These are phyloP conservation scores for Saccharomycopsis malanga DNA, from an alignment of 805 yeast genomes.

Conservation along the genomic window DNA sequence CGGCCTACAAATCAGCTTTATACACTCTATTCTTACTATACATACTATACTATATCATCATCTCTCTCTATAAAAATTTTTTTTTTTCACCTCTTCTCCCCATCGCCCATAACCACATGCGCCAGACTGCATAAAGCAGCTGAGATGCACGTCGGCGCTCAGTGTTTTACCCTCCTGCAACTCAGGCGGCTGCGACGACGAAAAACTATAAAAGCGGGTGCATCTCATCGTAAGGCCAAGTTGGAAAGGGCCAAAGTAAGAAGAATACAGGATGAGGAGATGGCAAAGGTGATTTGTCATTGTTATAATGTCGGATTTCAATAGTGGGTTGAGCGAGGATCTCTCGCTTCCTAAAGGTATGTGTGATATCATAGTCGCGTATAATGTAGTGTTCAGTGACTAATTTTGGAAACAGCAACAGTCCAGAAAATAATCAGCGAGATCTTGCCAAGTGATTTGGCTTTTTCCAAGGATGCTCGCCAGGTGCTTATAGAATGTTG, in stretches of 20 bases:
- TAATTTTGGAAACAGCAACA: conserved; percentile 51
- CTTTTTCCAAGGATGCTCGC: conserved; percentile 87
- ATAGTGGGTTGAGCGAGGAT: conserved; percentile 32
- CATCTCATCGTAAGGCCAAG: conserved; percentile 9
- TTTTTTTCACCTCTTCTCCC: too few relatives aligned
- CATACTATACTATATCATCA: too few relatives aligned
- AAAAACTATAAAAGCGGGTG: neutral
- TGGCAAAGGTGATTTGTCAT: neutral
- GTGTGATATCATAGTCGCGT: too few relatives aligned
- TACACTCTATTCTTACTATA: too few relatives aligned
- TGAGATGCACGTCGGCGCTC: too few relatives aligned
- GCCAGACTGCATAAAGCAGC: too few relatives aligned
- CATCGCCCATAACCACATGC: too few relatives aligned
- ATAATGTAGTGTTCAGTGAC: neutral
- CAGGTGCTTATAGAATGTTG: conserved; percentile 95
- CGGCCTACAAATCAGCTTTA: too few relatives aligned
- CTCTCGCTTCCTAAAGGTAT: conserved; percentile 38
- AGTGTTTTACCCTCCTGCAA: too few relatives aligned
- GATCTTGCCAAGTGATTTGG: conserved; percentile 78
- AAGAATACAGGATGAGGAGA: neutral
- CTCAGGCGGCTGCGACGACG: too few relatives aligned
- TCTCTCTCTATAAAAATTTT: too few relatives aligned
- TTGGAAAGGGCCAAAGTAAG: too few relatives aligned
- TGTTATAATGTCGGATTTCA: conserved; percentile 24
- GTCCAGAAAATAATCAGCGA: conserved; percentile 93